These are phyloP conservation scores for Ustanciosporium gigantosporum DNA, from an alignment of 1,284 basidiomycete species.

Conservation along the genomic window DNA sequence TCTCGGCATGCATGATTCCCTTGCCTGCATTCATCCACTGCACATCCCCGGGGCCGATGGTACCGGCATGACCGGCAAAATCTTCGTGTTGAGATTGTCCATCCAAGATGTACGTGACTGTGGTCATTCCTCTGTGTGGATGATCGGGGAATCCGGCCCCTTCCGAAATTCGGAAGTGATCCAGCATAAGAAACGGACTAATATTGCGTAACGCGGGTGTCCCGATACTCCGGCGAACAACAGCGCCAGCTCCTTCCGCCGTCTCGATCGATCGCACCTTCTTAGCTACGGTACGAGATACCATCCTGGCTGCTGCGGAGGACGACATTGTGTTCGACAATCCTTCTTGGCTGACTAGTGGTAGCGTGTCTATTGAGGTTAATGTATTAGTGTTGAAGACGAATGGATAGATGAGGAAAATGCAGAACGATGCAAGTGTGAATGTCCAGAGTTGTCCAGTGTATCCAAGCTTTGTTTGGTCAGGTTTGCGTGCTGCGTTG, in stretches of 20 bases:
- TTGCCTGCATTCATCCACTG: slow-evolving; percentile 49
- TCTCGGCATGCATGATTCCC: slow-evolving; percentile 64
- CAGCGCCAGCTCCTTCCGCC: slow-evolving; percentile 83
- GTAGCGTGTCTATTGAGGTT: too few species aligned
- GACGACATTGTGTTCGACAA: too few species aligned
- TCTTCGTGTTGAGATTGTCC: slow-evolving; percentile 87
- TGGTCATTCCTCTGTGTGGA: slow-evolving; percentile 67
- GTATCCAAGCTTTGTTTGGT: too few species aligned
- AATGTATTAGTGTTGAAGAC: too few species aligned
- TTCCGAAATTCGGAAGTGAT: slow-evolving; percentile 63
- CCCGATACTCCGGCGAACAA: slow-evolving; percentile 88
- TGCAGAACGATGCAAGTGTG: too few species aligned
- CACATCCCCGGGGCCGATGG: slow-evolving; percentile 70
- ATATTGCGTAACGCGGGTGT: slow-evolving; percentile 75
- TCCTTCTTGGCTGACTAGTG: too few species aligned
- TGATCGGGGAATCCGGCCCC: slow-evolving; percentile 71
- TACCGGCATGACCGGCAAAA: slow-evolving; percentile 75
- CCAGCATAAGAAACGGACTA: slow-evolving; percentile 81
- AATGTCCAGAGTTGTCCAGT: too few species aligned
- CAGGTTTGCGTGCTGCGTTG: too few species aligned
- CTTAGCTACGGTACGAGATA: slow-evolving; percentile 74
- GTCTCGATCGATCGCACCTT: slow-evolving; percentile 78
- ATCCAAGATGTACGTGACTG: slow-evolving; percentile 80
- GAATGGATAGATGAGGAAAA: too few species aligned
- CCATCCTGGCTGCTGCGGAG: slow-evolving; percentile 1